Base-by-base conservation (phyloP, 345 rosid species). In the Rhodomyrtus tomentosa region DNA sequence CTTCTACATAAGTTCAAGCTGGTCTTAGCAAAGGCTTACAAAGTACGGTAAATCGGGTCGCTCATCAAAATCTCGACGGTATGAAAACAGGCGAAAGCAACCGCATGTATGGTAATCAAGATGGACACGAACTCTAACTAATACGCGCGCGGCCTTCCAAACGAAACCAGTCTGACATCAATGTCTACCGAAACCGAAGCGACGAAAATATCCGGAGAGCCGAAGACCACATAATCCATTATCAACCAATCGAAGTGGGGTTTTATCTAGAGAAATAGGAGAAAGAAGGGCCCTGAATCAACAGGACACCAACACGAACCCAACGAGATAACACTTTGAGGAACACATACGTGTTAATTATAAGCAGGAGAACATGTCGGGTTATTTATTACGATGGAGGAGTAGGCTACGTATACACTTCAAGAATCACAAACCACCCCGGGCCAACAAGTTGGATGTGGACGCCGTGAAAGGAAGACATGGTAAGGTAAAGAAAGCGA, bases 361-460 rank as follows among this genome's bases (percentile, higher is more conserved):
- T 42, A 84, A 29, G 59, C 27, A 10, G 86, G 72, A 25, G 32
- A 81, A 58, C 48, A 38, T 10, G 13, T 32, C 10, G 74, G 49
- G 49, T 56, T 81, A 84, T 85, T 84, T 84, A 87, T 18, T 53
- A 85, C 72, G 94, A 90, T 85, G 42, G 74, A 11, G 88, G 90
- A 80, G 83, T 13, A 14, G 83, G 92, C 92, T 88, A 92, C 94
- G 94, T 92, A 86, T 55, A 83, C 83, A 0, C 82, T 25, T 82
- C 89, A 82, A 2, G 12, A 55, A 86, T 91, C 94, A 89, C 92
- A 54, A 51, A 32, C 50, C 16, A 4, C 50, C 13, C 42, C 74
- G 21, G 18, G 74, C 74, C 42, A 16, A 32, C 42, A 32, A 32
- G 74, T 62, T 32, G 74, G 74, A 62, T 62, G 74, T 62, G 74